Conservation (phyloP, 2,329 filamentous ascomycete genomes). For the Penicillium thymicola region DNA sequence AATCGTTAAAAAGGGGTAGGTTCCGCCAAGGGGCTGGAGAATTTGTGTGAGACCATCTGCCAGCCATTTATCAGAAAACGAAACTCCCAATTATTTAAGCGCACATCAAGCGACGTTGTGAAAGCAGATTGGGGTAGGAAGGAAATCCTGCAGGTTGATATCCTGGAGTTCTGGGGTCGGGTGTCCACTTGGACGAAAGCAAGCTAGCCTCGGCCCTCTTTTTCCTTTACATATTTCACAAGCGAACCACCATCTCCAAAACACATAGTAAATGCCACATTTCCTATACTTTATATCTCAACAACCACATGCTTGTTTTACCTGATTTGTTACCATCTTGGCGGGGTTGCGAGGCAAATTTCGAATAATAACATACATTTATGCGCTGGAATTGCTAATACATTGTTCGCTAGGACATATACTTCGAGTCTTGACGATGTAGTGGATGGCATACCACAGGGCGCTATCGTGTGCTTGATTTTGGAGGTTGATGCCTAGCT, state of each 20-base stretch:
- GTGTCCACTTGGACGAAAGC: neutral
- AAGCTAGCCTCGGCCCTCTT: neutral
- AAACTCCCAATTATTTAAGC: neutral
- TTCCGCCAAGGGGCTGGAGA: neutral
- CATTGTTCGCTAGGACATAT: neutral
- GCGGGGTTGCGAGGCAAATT: neutral
- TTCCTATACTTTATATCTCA: no score
- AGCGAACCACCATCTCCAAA: no score
- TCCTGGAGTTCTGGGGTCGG: neutral
- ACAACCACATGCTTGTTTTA: no score
- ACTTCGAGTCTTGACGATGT: no score
- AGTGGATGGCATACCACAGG: no score
- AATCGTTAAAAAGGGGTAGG: neutral
- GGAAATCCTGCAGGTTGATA: neutral
- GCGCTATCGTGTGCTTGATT: no score
- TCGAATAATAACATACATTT: neutral
- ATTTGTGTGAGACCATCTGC: neutral
- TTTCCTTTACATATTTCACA: no score
- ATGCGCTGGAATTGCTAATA: neutral
- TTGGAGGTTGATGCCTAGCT: no score
- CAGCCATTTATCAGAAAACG: neutral
- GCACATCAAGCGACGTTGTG: neutral
- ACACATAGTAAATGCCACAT: no score
- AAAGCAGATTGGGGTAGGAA: neutral
- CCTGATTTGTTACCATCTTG: neutral